Evolutionary conservation across 768 basidiomycete species (phyloP), one percentile per base, ranked within the genome.

Genomic region (Ramaria sp.): DNA sequence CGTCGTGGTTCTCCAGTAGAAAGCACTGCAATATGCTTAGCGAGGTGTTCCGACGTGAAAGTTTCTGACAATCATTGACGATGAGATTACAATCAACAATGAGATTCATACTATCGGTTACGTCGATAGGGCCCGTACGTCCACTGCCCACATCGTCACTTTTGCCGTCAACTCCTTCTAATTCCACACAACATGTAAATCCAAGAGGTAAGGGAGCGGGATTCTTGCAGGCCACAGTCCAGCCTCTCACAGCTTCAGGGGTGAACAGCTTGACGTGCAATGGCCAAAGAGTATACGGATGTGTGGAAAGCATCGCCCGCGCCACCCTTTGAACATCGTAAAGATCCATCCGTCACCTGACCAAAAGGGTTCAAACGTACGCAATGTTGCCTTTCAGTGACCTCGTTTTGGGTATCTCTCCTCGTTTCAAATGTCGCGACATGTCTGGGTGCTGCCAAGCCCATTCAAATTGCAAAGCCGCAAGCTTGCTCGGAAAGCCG

Each of bases 381-480:
- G 66, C 63, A 41, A 82, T 73, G 61, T 74, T 77, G 27, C 61
- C 66, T 56, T 69, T 72, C 50, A 82, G 63, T 15, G 65, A 61
- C 39, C 59, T 51, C 64, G 70, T 32, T 60, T 55, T 43, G 2
- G 22, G 13, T 22, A 55, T 45, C 32, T 36, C 38, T 25, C 28
- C 48, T 20, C 49, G 56, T 16, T 45, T 49, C 9, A 42, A 22
- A 37, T 39, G 56, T 30, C 45, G 49, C 36, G 53, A 44, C 4
- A 48, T 4, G 27, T 36, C n/a, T n/a, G 53, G 53, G 64, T 89
- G 82, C 64, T 89, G 87, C 88, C 88, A 91, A 27, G 83, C 81
- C 85, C 85, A 89, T 69, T 88, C 86, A 61, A 89, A 89, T 66
- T 88, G 78, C 22, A 81, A 67, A 10, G 89, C 88, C 1, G 85